Conservation (phyloP, 176 grass and related monocot genomes). For the Guadua angustifolia region DNA sequence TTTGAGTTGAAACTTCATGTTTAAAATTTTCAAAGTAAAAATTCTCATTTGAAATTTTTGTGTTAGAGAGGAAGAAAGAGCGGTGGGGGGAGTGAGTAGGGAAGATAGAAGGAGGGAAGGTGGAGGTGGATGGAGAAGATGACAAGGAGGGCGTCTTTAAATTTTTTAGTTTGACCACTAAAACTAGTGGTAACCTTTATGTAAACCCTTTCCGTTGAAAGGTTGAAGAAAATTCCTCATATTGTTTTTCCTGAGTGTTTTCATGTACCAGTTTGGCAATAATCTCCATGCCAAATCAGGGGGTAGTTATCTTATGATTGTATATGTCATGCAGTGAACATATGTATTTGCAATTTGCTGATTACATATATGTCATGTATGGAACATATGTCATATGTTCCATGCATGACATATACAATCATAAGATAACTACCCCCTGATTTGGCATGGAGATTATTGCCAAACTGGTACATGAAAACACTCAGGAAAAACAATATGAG, state of each 20-base stretch:
- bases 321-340: neutral
- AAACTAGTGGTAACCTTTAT: neutral
- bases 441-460: constrained; percentile 9
- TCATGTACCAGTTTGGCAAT: neutral
- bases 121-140: no score
- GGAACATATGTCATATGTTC: neutral
- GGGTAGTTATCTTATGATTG: constrained; percentile 5
- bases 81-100: no score
- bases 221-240: neutral
- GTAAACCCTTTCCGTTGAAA: neutral
- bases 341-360: neutral
- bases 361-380: constrained; percentile 6
- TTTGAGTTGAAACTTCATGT: no score
- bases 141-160: no score
- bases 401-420: neutral
- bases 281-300: constrained; percentile 19
- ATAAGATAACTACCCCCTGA: constrained; percentile 16
- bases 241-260: neutral
- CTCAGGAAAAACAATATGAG: neutral
- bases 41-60: no score
- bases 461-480: neutral
- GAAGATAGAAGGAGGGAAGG: no score
- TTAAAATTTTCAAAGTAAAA: no score
- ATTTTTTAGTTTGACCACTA: no score
- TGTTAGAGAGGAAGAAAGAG: no score